Evolutionary conservation across 2,329 filamentous ascomycete species (phyloP), one percentile per base, ranked within the genome.

Genomic region (Orbilia blumenaviensis): DNA sequence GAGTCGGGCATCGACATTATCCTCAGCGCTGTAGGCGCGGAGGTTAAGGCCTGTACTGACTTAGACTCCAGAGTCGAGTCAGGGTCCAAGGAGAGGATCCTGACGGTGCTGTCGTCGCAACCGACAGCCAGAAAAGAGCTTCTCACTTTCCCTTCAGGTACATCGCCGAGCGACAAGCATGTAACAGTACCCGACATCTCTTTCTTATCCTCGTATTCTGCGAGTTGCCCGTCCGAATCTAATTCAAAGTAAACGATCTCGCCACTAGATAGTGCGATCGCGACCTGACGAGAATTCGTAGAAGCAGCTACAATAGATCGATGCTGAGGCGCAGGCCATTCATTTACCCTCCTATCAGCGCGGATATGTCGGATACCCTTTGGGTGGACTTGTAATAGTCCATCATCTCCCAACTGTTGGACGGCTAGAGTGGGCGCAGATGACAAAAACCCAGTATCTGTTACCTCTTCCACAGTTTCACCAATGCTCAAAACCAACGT

Each of bases 211-310:
- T 98, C 92, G 79, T 97, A 97, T 84, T 98, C 94, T 34, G 93
- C 93, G 32, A 98, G 86, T 2, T 92, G 92, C 29, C 94, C 94
- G 83, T 98, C 94, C 0, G 89, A 88, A 81, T 97, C 95, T 89
- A 97, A 94, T 82, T 99, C 96, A 80, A 99, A 99, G 82, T 98
- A 99, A 44, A 97, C 92, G 78, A 99, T 94, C 82, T 99, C 95
- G 38, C 94, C 94, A 7, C 94, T 97, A 81, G 94, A 98, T 25
- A 99, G 86, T 0, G 95, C 95, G 58, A 98, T 90, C 2, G 93
- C 93, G 25, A 99, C 92, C 83, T 99, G 95, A 44, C 92, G 89
- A 80, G 94, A 90, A 81, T 99, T 99, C 14, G 94, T 95, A 0
- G 94, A 91, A 34, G 94, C 96, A 7, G 94, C 93, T 52, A 98